Conservation (phyloP, 352 stramenopile genomes). For the Globisporangium heterothallicum region DNA sequence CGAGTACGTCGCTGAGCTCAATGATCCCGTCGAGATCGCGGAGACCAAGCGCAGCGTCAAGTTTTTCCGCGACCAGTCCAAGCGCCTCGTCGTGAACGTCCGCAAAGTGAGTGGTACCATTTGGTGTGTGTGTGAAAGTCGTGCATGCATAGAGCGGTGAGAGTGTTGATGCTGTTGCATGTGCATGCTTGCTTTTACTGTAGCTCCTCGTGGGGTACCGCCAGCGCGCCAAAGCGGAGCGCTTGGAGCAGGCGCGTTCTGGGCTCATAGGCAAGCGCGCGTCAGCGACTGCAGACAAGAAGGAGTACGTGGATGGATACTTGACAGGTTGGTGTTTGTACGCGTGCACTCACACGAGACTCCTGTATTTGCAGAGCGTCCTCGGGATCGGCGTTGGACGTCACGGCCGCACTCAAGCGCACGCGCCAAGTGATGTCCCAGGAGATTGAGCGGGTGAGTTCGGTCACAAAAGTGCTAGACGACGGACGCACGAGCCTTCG, state of each 20-base stretch:
- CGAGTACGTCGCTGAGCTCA: constrained; percentile 41
- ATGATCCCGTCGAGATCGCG: constrained; percentile 20
- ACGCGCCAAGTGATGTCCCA: constrained; percentile 65
- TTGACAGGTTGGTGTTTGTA: no score
- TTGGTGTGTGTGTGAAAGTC: neutral
- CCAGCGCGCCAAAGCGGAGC: constrained; percentile 52
- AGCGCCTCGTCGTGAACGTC: constrained; percentile 29
- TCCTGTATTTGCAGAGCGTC: constrained; percentile 2
- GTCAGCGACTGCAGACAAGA: constrained; percentile 13
- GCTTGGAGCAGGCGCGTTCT: constrained; percentile 40
- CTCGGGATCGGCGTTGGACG: constrained; percentile 39
- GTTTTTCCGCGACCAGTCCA: constrained; percentile 24
- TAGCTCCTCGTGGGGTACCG: constrained; percentile 55
- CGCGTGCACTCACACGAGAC: no score
- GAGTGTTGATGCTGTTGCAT: neutral
- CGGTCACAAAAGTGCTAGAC: constrained; percentile 64
- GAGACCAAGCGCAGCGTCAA: constrained; percentile 23
- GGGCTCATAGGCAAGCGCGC: constrained; percentile 34
- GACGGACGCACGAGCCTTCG: constrained; percentile 49
- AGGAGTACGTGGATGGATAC: constrained; percentile 14
- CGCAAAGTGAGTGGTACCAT: constrained; percentile 34
- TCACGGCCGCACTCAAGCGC: constrained; percentile 60
- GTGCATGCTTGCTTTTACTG: neutral
- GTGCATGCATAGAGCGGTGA: neutral
- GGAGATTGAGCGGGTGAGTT: constrained; percentile 63